These are phyloP conservation scores for Rickenella mellea DNA, from an alignment of 768 basidiomycete genomes.

Conservation along the genomic window DNA sequence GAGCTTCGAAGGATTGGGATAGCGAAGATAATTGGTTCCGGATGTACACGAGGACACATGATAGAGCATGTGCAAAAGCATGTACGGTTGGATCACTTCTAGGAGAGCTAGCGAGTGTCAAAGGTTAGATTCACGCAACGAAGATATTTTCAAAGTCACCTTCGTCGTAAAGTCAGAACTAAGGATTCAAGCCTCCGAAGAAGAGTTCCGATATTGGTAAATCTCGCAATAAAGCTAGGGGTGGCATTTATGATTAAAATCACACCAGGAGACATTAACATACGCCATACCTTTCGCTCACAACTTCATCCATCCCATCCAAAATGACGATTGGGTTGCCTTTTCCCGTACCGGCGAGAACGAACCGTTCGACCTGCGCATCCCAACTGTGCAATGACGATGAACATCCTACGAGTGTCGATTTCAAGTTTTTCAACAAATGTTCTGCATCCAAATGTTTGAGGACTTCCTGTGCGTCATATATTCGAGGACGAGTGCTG, in stretches of 20 bases:
- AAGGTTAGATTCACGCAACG: conserved; percentile 5
- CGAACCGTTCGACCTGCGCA: conserved; percentile 41
- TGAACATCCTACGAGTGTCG: conserved; percentile 56
- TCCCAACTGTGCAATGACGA: conserved; percentile 65
- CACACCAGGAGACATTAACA: neutral
- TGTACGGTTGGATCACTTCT: conserved; percentile 46
- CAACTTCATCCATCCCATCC: conserved; percentile 46
- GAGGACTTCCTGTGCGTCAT: conserved; percentile 26
- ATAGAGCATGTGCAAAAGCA: conserved; percentile 58
- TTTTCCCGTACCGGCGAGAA: conserved; percentile 28
- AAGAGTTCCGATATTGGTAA: conserved; percentile 58
- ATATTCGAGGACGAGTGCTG: conserved; percentile 42
- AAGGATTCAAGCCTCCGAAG: conserved; percentile 58
- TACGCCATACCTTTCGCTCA: conserved; percentile 44
- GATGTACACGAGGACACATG: conserved; percentile 41
- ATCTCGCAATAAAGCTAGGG: conserved; percentile 47
- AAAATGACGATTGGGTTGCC: conserved; percentile 26
- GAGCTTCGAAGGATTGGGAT: conserved; percentile 10
- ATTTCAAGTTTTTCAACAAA: conserved; percentile 42
- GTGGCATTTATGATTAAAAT: neutral
- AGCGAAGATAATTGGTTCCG: conserved; percentile 22
- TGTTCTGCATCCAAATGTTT: conserved; percentile 37
- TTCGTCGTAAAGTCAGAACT: conserved; percentile 32
- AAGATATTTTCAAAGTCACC: conserved; percentile 25
- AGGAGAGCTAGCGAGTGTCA: conserved; percentile 25